Evolutionary conservation across 108 stramenopile species (phyloP).

Genomic region (Skeletonema costatum): DNA sequence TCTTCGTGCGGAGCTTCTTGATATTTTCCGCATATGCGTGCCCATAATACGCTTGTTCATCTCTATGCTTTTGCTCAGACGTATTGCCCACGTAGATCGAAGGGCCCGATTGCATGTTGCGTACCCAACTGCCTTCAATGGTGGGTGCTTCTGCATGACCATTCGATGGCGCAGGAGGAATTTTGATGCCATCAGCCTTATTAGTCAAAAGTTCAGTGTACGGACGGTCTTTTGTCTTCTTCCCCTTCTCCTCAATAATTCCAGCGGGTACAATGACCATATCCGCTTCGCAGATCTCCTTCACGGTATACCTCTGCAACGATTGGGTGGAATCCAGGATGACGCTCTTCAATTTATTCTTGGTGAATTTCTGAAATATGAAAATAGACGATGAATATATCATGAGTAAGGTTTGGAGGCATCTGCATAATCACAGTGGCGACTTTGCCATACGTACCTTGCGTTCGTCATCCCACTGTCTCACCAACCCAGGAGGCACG

Average conservation of each 20-base stretch:
- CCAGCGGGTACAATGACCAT: slow-evolving; percentile 51
- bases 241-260: slow-evolving; percentile 46
- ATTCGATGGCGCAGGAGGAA: slow-evolving; percentile 53
- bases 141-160: slow-evolving; percentile 55
- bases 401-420: not conserved
- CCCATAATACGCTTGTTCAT: slow-evolving; percentile 22
- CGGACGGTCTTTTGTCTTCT: slow-evolving; percentile 17
- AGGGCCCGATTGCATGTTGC: slow-evolving; percentile 61
- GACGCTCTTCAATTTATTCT: slow-evolving; percentile 32
- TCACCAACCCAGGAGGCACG: slow-evolving; percentile 68
- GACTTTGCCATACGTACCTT: slow-evolving; percentile 6
- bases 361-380: slow-evolving; percentile 43
- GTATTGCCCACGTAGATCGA: slow-evolving; percentile 60
- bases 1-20: slow-evolving; percentile 21
- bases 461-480: slow-evolving; percentile 69
- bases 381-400: not conserved
- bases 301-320: slow-evolving; percentile 36
- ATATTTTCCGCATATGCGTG: slow-evolving; percentile 30
- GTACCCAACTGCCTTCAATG: slow-evolving; percentile 60
- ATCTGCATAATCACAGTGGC: not conserved
- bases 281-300: slow-evolving; percentile 45
- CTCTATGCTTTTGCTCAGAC: slow-evolving; percentile 28
- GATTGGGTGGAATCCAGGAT: slow-evolving; percentile 24
- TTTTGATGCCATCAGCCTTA: slow-evolving; percentile 37
- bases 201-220: slow-evolving; percentile 53